phyloP scores from a whole-genome alignment of 176 grass and related monocot species.

The Carex pumila region DNA sequence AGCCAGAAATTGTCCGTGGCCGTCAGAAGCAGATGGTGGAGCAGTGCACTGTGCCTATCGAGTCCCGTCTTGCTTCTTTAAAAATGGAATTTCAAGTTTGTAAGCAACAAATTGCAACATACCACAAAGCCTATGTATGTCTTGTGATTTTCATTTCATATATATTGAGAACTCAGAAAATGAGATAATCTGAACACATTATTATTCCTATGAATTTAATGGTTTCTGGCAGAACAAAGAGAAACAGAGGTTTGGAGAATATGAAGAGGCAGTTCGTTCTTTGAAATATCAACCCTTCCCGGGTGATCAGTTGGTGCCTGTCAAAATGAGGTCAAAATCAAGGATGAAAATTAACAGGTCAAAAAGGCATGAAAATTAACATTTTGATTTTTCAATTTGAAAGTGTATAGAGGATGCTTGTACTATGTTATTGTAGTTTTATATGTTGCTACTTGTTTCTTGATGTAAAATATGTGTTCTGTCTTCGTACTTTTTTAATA shows the following conservation, averaged over 20 bases:
- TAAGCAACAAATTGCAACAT: conserved; percentile 80
- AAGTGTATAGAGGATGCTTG: neutral
- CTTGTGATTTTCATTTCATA: conserved; percentile 13
- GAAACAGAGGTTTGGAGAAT: conserved; percentile 47
- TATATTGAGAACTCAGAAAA: neutral
- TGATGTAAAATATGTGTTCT: neutral
- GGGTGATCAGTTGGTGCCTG: conserved; percentile 10
- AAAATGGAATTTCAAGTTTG: conserved; percentile 95
- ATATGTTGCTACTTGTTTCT: neutral
- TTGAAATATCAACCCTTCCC: conserved; percentile 71
- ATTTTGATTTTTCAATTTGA: neutral
- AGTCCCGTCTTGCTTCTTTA: conserved; percentile 60
- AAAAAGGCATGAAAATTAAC: neutral
- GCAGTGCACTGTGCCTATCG: conserved; percentile 73
- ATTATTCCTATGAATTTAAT: conserved; percentile 34
- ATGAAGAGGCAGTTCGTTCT: conserved; percentile 49
- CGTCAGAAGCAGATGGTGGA: conserved; percentile 84
- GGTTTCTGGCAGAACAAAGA: conserved; percentile 49
- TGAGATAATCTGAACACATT: conserved; percentile 8
- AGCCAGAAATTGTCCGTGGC: conserved; percentile 80
- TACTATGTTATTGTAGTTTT: neutral
- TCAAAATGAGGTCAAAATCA: conserved; percentile 23
- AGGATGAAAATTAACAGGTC: neutral
- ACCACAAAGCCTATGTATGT: conserved; percentile 76
- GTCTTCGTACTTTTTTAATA: neutral